Evolutionary conservation across 768 basidiomycete genomes (phyloP).

Genomic region (Pleurotus eryngii): DNA sequence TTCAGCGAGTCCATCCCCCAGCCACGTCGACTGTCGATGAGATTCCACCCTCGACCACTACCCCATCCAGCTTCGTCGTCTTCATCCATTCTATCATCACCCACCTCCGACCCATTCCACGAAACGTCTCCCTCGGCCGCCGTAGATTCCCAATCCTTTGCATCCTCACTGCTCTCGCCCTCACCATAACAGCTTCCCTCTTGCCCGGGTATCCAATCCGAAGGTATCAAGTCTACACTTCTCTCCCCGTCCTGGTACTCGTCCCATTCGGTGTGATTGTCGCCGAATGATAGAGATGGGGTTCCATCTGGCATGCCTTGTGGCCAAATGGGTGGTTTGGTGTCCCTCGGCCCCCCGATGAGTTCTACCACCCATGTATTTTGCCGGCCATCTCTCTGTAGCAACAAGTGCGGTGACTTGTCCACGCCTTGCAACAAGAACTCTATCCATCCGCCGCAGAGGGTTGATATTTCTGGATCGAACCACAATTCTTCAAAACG

Average conservation of each 20-base stretch:
- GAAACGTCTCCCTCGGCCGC: slow-evolving; percentile 42
- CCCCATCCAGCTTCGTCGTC: slow-evolving; percentile 17
- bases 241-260: slow-evolving; percentile 18
- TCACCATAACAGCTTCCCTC: slow-evolving; percentile 24
- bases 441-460: slow-evolving; percentile 66
- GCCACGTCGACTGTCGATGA: slow-evolving; percentile 15
- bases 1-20: slow-evolving; percentile 9
- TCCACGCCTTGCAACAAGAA: slow-evolving; percentile 46
- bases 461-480: slow-evolving; percentile 38
- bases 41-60: slow-evolving; percentile 3
- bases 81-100: slow-evolving; percentile 24
- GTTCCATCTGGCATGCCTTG: slow-evolving; percentile 26
- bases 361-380: slow-evolving; percentile 44
- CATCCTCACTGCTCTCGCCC: slow-evolving; percentile 21
- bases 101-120: slow-evolving; percentile 36
- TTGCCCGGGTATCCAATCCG: slow-evolving; percentile 44
- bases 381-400: slow-evolving; percentile 34
- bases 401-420: slow-evolving; percentile 31
- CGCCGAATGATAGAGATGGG: background rate
- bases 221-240: slow-evolving; percentile 38
- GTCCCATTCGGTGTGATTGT: slow-evolving; percentile 1
- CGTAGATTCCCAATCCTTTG: slow-evolving; percentile 26
- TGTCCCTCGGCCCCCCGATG: slow-evolving; percentile 26
- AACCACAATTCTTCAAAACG: slow-evolving; percentile 51
- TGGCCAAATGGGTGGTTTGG: slow-evolving; percentile 12